phyloP scores from a whole-genome alignment of 1,284 basidiomycete species.

The Fomitopsis betulina region DNA sequence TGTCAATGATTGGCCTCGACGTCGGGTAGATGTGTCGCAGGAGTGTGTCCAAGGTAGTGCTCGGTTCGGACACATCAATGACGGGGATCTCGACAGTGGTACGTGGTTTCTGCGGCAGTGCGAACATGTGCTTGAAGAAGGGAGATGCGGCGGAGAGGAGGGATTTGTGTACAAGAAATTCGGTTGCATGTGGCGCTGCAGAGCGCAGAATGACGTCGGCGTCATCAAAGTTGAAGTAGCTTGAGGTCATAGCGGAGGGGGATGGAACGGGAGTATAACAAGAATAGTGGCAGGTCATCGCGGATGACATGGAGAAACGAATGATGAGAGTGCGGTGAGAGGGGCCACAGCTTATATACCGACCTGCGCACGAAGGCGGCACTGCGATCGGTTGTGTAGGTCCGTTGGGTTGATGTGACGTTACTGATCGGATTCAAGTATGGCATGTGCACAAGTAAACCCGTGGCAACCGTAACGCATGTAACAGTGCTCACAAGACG shows the following conservation, averaged over 20 bases:
- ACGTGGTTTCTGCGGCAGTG: conserved; percentile 47
- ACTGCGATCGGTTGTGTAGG: not conserved
- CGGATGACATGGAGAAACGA: not conserved
- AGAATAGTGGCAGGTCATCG: not conserved
- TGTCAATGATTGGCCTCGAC: conserved; percentile 25
- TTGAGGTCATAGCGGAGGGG: conserved; percentile 12
- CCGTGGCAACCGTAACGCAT: not conserved
- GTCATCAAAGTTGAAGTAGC: conserved; percentile 39
- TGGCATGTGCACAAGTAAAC: not conserved
- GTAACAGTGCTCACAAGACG: not conserved
- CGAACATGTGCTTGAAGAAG: conserved; percentile 67
- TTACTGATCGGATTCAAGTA: not conserved
- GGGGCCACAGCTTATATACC: not conserved
- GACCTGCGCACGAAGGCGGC: not conserved
- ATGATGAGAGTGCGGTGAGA: not conserved
- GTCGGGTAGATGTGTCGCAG: conserved; percentile 47
- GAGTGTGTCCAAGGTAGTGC: conserved; percentile 40
- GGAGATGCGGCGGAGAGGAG: conserved; percentile 59
- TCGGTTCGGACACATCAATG: conserved; percentile 52
- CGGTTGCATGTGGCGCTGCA: conserved; percentile 22
- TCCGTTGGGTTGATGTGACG: not conserved
- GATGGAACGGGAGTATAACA: not conserved
- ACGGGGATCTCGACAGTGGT: conserved; percentile 29
- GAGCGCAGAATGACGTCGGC: conserved; percentile 56
- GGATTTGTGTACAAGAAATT: conserved; percentile 58